Percentiles rank a stretch among this genome's conserved stretches.
Conservation (phyloP, 352 stramenopile species). For the Phytophthora fragariae region DNA sequence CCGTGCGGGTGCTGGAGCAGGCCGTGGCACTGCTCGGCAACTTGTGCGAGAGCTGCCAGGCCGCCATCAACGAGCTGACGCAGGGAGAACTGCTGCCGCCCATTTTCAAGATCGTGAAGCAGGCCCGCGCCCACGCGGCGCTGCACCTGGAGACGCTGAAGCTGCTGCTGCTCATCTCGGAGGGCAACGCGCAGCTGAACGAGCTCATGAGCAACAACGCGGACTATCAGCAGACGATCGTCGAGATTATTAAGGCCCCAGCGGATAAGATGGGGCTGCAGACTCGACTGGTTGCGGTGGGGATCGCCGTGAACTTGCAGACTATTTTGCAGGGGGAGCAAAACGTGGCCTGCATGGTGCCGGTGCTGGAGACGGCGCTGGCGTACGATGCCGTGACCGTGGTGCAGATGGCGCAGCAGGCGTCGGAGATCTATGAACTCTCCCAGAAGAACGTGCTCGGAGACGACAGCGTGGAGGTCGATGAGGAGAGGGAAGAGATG, state of each 20-base stretch:
- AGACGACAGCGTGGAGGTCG: constrained; percentile 72
- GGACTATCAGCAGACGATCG: constrained; percentile 74
- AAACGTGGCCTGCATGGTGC: constrained; percentile 74
- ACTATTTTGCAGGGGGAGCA: constrained; percentile 78
- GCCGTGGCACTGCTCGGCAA: constrained; percentile 80
- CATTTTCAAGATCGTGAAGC: constrained; percentile 77
- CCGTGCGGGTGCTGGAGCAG: constrained; percentile 84
- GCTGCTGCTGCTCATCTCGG: constrained; percentile 82
- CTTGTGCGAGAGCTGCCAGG: constrained; percentile 83
- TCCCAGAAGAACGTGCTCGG: constrained; percentile 69
- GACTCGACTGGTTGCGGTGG: constrained; percentile 65
- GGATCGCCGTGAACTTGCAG: constrained; percentile 82
- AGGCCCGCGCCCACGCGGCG: constrained; percentile 52
- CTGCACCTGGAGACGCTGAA: constrained; percentile 86
- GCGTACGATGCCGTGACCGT: constrained; percentile 85
- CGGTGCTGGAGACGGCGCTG: constrained; percentile 71
- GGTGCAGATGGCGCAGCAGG: constrained; percentile 76
- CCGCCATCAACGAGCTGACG: constrained; percentile 85
- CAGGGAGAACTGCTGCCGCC: constrained; percentile 74
- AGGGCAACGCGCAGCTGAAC: constrained; percentile 83
- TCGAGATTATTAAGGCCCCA: constrained; percentile 72
- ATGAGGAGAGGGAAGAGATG: constrained; percentile 66
- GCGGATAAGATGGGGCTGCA: constrained; percentile 58
- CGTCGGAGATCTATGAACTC: constrained; percentile 63
- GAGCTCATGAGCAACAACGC: constrained; percentile 65